Evolutionary conservation across 2,329 filamentous ascomycete genomes (phyloP), one percentile per base, ranked within the genome.

Genomic region (Colletotrichum sp.): DNA sequence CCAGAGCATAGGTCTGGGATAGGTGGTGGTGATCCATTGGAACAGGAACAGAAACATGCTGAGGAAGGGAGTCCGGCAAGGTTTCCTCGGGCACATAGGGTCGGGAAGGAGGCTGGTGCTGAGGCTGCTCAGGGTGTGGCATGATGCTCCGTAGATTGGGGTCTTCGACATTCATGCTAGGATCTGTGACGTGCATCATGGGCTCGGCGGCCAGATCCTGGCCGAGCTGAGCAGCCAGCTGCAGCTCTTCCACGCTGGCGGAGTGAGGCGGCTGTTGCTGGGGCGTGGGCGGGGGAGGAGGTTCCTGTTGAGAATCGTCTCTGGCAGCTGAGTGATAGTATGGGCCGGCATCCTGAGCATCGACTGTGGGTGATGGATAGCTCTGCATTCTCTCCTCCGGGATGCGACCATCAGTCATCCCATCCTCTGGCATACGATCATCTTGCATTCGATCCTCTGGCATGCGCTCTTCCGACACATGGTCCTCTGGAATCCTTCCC

Each of bases 221-320:
- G 64, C 89, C 90, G 57, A 92, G 83, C 79, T 92, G 90, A 12
- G 90, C 90, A 16, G 90, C 90, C 52, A 92, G 84, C 81, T 91
- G 90, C 57, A 92, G 85, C 82, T 92, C 90, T 78, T 91, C 90
- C 7, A 87, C 85, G 73, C 88, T 91, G 43, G 87, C 83, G 3
- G 87, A 84, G 15, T 85, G 85, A 16, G 84, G 79, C 13, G 84
- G 80, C 63, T 88, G 86, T 32, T 87, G 87, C 60, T 86, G 86
- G 24, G 86, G 82, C 18, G 84, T 80, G 16, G 84, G 81, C 5
- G 84, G 79, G 12, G 86, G 85, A 39, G 79, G 78, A 63, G 82
- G 82, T 10, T 73, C 76, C 32, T 73, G 70, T 30, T 68, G 70
- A 32, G 71, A 28, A 34, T 76, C 74, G 24, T 80, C 78, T 78